phyloP scores from a whole-genome alignment of 345 rosid genomes.

The Syzygium oleosum region DNA sequence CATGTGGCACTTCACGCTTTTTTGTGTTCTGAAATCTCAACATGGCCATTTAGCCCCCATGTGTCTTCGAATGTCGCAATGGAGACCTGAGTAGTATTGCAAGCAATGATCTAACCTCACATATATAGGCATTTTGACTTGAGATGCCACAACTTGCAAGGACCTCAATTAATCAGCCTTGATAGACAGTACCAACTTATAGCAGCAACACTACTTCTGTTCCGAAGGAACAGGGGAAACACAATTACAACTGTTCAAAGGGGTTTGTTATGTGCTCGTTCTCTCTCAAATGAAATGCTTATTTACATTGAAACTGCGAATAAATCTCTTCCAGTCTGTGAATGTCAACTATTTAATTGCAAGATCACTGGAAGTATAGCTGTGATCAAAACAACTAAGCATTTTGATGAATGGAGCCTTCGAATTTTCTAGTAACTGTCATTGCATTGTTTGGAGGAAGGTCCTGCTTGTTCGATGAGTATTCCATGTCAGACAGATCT shows the following conservation, averaged over 20 bases:
- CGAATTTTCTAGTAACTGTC: constrained; percentile 2
- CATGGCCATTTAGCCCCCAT: not conserved
- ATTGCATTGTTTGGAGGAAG: constrained; percentile 3
- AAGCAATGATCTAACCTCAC: not conserved
- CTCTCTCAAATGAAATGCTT: not conserved
- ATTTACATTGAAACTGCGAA: not conserved
- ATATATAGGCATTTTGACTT: not conserved
- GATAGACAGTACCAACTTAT: not conserved
- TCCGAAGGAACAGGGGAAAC: not conserved
- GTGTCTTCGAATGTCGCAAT: not conserved
- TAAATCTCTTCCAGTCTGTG: not conserved
- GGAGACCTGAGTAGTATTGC: not conserved
- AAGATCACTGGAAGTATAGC: not conserved
- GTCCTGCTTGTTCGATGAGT: not conserved
- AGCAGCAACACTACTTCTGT: not conserved
- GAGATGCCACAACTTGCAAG: not conserved
- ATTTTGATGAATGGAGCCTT: not conserved
- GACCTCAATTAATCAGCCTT: not conserved
- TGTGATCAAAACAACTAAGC: not conserved
- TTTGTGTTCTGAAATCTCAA: not conserved
- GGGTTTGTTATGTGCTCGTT: not conserved
- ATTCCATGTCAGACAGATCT: constrained; percentile 4
- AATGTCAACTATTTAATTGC: not conserved
- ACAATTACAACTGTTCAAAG: not conserved
- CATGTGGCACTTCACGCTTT: not conserved